Percentiles rank a stretch among this genome's conserved stretches.
Evolutionary conservation across 495 filamentous ascomycete species (phyloP).

Genomic region (Penicillium lagena): DNA sequence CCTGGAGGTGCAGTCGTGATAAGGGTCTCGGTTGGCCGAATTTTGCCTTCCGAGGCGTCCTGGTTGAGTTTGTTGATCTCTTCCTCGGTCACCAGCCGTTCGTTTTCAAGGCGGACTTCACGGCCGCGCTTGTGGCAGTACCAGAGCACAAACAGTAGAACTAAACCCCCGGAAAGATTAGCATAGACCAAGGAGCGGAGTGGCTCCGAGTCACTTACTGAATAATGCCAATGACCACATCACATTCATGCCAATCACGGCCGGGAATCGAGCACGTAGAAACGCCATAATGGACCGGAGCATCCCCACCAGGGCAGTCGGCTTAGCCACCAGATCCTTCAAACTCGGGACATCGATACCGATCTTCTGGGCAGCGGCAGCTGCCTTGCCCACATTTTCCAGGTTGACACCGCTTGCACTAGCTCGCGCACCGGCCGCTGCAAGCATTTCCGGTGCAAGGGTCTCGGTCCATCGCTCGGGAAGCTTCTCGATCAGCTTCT

Average conservation of each 20-base stretch:
- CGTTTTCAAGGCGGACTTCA: conserved; percentile 73
- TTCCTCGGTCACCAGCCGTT: conserved; percentile 48
- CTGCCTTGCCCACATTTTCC: conserved; percentile 43
- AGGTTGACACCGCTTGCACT: conserved; percentile 59
- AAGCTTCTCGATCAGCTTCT: conserved; percentile 79
- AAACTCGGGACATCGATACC: conserved; percentile 53
- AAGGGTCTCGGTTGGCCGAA: conserved; percentile 36
- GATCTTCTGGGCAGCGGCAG: conserved; percentile 45
- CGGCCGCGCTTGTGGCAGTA: conserved; percentile 93
- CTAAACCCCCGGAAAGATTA: conserved; percentile 26
- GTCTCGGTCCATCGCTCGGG: conserved; percentile 72
- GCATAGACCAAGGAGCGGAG: not conserved
- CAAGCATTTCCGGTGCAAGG: conserved; percentile 74
- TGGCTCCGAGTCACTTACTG: conserved; percentile 44
- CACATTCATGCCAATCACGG: conserved; percentile 77
- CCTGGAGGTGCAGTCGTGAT: conserved; percentile 42
- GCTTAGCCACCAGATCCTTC: conserved; percentile 77
- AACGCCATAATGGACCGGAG: conserved; percentile 81
- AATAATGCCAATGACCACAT: conserved; percentile 81
- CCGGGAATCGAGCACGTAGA: conserved; percentile 75
- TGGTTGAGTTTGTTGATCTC: conserved; percentile 40
- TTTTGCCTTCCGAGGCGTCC: conserved; percentile 18
- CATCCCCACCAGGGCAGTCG: conserved; percentile 74
- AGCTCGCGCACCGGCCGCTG: conserved; percentile 63
- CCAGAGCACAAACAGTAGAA: conserved; percentile 88